phyloP scores from a whole-genome alignment of 208 protist species.

The Leishmania major region DNA sequence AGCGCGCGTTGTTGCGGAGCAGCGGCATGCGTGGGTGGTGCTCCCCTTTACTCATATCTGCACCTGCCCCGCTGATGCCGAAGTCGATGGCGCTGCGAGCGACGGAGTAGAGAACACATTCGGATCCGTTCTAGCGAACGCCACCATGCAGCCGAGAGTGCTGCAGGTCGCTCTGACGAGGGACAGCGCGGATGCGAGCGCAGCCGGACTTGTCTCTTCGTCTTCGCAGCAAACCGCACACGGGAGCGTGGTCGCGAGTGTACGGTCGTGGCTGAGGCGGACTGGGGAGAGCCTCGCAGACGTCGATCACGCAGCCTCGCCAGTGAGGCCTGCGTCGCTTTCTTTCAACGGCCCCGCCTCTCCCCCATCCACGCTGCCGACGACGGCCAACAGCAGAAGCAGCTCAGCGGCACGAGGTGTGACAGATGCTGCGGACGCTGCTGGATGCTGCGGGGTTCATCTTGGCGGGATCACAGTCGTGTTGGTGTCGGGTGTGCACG shows the following conservation, averaged over 20 bases:
- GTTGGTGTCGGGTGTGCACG: slow-evolving; percentile 36
- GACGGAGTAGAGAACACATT: slow-evolving; percentile 18
- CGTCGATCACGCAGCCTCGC: slow-evolving; percentile 19
- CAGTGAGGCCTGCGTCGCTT: not conserved
- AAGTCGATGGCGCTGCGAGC: not conserved
- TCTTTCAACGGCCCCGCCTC: slow-evolving; percentile 10
- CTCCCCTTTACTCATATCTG: slow-evolving; percentile 34
- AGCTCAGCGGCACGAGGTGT: slow-evolving; percentile 14
- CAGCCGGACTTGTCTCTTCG: not conserved
- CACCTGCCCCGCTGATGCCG: not conserved
- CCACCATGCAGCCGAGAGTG: slow-evolving; percentile 31
- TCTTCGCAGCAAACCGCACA: not conserved
- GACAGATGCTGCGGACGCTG: slow-evolving; percentile 13
- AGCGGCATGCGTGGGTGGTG: slow-evolving; percentile 35
- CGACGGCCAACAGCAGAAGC: not conserved
- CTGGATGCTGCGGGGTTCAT: slow-evolving; percentile 35
- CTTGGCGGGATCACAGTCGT: slow-evolving; percentile 39
- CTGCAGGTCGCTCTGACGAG: slow-evolving; percentile 16
- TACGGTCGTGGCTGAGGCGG: slow-evolving; percentile 19
- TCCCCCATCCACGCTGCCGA: slow-evolving; percentile 8
- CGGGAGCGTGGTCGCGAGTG: not conserved
- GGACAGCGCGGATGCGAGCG: not conserved
- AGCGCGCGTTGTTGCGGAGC: slow-evolving; percentile 47
- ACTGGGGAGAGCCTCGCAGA: slow-evolving; percentile 21
- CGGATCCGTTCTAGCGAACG: slow-evolving; percentile 32